These are phyloP conservation scores for Cyberlindnera veronae DNA, from an alignment of 805 yeast species.

Conservation along the genomic window DNA sequence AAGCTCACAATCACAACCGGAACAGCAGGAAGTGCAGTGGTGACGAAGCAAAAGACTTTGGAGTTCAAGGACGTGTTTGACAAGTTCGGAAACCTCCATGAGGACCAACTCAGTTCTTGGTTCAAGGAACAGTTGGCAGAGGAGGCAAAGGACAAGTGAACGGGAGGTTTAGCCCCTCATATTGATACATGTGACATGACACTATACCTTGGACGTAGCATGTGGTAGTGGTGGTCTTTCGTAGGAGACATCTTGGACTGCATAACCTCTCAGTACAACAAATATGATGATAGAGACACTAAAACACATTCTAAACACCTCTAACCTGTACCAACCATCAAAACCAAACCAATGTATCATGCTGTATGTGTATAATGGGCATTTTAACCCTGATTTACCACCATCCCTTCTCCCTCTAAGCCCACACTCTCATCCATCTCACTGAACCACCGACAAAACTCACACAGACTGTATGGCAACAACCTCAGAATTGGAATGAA, in stretches of 20 bases:
- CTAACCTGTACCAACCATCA: slow-evolving; percentile 21
- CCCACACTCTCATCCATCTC: slow-evolving; percentile 55
- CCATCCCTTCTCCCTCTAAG: too few species aligned
- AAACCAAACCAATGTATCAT: too few species aligned
- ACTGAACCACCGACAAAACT: slow-evolving; percentile 43
- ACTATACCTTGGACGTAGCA: too few species aligned
- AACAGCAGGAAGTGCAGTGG: slow-evolving; percentile 16
- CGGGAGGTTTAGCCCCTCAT: too few species aligned
- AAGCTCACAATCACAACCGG: slow-evolving; percentile 33
- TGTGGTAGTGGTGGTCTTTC: too few species aligned
- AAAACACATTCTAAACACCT: neutral
- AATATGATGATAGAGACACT: neutral
- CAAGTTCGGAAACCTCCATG: slow-evolving; percentile 42
- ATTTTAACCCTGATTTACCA: too few species aligned
- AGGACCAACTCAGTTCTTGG: slow-evolving; percentile 36
- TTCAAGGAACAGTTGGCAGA: slow-evolving; percentile 32
- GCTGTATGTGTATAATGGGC: too few species aligned
- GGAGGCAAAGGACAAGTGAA: slow-evolving; percentile 35
- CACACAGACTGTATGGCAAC: slow-evolving; percentile 56
- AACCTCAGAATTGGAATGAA: slow-evolving; percentile 66
- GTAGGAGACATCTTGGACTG: too few species aligned
- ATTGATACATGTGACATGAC: too few species aligned
- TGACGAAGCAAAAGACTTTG: slow-evolving; percentile 19
- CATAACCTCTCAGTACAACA: too few species aligned
- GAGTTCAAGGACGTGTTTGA: slow-evolving; percentile 35